Evolutionary conservation across 768 basidiomycete genomes (phyloP).

Genomic region (Nevesoporus exiguus): DNA sequence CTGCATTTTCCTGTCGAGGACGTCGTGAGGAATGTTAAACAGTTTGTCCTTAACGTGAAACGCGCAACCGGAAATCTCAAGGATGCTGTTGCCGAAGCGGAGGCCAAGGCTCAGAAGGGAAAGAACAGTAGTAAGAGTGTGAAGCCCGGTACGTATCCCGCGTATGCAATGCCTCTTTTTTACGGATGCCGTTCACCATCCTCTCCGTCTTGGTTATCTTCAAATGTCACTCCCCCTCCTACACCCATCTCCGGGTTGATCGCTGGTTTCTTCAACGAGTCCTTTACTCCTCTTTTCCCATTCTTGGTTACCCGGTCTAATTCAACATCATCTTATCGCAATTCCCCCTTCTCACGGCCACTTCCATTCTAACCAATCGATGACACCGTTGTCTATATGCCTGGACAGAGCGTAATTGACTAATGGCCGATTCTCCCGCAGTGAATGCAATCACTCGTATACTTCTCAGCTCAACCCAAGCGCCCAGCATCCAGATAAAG

Average conservation of each 20-base stretch:
- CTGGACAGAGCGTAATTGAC: constrained; percentile 3
- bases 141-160: constrained; percentile 41
- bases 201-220: not conserved
- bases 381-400: constrained; percentile 3
- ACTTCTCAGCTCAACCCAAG: constrained; percentile 79
- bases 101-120: constrained; percentile 41
- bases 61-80: constrained; percentile 68
- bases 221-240: not conserved
- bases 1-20: constrained; percentile 72
- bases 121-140: constrained; percentile 35
- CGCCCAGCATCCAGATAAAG: constrained; percentile 85
- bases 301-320: constrained; percentile 1
- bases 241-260: not conserved
- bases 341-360: not conserved
- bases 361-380: constrained; percentile 16
- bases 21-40: constrained; percentile 72
- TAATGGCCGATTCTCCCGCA: constrained; percentile 27
- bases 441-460: constrained; percentile 78
- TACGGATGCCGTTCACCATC: not conserved
- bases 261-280: not conserved
- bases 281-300: not conserved
- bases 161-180: not conserved
- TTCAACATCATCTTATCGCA: not conserved
- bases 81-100: constrained; percentile 37
- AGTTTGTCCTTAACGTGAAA: constrained; percentile 73